These are phyloP conservation scores for Entomortierella beljakovae DNA, from an alignment of 192 early-diverging fungal genomes.

Conservation along the genomic window DNA sequence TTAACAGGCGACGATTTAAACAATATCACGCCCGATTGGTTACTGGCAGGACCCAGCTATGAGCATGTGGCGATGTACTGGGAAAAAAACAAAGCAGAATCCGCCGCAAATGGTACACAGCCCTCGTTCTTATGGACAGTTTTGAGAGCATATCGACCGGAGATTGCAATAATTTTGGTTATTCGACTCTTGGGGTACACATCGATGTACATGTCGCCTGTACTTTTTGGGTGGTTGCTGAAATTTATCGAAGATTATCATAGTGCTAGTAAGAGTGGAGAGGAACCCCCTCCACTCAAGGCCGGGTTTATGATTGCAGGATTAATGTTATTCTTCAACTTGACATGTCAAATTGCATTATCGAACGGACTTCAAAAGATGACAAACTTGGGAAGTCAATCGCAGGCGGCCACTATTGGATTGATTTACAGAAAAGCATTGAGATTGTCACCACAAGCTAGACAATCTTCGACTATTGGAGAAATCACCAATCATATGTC, in stretches of 20 bases:
- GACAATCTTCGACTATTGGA: slow-evolving; percentile 18
- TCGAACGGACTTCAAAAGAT: not conserved
- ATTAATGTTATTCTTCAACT: slow-evolving; percentile 24
- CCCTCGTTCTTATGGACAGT: slow-evolving; percentile 39
- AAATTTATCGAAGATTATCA: slow-evolving; percentile 34
- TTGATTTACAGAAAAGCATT: slow-evolving; percentile 68
- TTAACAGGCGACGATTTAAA: slow-evolving; percentile 17
- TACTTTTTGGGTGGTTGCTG: slow-evolving; percentile 31
- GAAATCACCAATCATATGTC: slow-evolving; percentile 72
- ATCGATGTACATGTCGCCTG: slow-evolving; percentile 24
- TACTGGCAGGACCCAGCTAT: slow-evolving; percentile 15
- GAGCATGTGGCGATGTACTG: slow-evolving; percentile 2
- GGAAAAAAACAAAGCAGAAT: slow-evolving; percentile 5
- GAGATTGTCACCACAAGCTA: slow-evolving; percentile 68
- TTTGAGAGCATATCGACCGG: slow-evolving; percentile 10
- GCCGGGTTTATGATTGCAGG: slow-evolving; percentile 27
- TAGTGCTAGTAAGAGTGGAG: slow-evolving; percentile 4
- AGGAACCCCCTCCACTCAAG: slow-evolving; percentile 2
- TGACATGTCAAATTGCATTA: slow-evolving; percentile 1
- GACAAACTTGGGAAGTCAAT: slow-evolving; percentile 64
- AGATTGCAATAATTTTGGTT: slow-evolving; percentile 2
- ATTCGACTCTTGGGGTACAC: slow-evolving; percentile 13
- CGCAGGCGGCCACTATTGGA: slow-evolving; percentile 76
- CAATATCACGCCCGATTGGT: slow-evolving; percentile 12
- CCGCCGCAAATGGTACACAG: not conserved